Evolutionary conservation across 305 asterid species (phyloP), one percentile per base, ranked within the genome.

Genomic region (Fraxinus albicans): DNA sequence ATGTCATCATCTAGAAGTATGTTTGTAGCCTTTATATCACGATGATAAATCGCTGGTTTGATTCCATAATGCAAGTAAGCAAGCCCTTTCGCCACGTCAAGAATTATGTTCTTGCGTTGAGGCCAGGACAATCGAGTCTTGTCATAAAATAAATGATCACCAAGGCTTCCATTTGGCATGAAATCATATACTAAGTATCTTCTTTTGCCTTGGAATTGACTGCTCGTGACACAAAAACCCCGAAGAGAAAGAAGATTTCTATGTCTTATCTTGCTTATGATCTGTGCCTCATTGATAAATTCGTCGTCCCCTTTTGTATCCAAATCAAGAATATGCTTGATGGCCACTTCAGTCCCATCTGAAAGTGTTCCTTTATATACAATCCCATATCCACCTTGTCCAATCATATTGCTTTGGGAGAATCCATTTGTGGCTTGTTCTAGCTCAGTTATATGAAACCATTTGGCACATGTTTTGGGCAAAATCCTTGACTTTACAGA

Each of bases 71-170:
- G 96, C 76, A 92, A 79, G 85, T 92, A 92, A 23, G 92, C 91
- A 8, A 92, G 91, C 79, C 91, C 96, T 84, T 85, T 92, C 2
- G 94, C 96, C 53, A 91, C 85, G 67, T 91, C 96, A n/a, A 92
- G 89, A 38, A 90, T 87, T 77, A 92, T 87, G 84, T 86, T 88
- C 89, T 91, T 91, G 36, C 94, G 85, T 25, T 89, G 91, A 69
- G 94, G 94, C 96, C 96, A 92, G 2, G 90, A 82, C 31, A 92
- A 47, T 5, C 42, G 63, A 17, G 69, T 55, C 76, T 10, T 80
- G 34, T 42, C 74, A 17, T 29, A 17, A 1, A 58, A 42, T 81
- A 92, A 90, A 25, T 88, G 91, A 40, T 89, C 92, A 67, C 86
- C 85, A 15, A 92, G 72, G 84, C 87, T 89, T 29, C 94, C 94